Conservation (phyloP, 2,329 filamentous ascomycete species). For the Boeremia lycopersici region DNA sequence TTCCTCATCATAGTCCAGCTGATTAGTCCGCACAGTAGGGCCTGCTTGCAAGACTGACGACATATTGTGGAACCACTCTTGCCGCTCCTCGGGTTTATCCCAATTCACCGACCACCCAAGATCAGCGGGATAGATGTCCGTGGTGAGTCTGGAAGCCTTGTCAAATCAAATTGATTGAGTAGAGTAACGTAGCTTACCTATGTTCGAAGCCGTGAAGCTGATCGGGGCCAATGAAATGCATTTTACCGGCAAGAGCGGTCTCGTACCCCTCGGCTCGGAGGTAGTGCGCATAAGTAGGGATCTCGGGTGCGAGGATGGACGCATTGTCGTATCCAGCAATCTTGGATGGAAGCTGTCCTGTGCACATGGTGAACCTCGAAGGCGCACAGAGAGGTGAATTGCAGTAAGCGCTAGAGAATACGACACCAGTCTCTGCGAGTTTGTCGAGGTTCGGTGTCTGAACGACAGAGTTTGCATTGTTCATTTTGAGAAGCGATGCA, state of each 20-base stretch:
- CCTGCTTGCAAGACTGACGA: conserved; percentile 91
- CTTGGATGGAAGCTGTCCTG: conserved; percentile 86
- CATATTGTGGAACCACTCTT: conserved; percentile 95
- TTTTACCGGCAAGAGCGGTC: conserved; percentile 90
- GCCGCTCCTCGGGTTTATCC: conserved; percentile 82
- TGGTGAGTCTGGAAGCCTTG: conserved; percentile 68
- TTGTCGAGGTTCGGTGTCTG: conserved; percentile 89
- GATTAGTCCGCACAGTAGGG: conserved; percentile 87
- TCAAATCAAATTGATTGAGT: conserved; percentile 1
- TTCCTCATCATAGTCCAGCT: conserved; percentile 95
- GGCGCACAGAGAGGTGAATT: conserved; percentile 91
- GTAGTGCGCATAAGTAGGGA: conserved; percentile 92
- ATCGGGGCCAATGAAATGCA: conserved; percentile 92
- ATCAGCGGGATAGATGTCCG: conserved; percentile 93
- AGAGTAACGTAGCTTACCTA: conserved; percentile 26
- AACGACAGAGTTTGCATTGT: conserved; percentile 87
- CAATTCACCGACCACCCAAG: conserved; percentile 96
- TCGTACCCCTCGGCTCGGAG: conserved; percentile 84
- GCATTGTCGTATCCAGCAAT: conserved; percentile 94
- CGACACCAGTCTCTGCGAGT: conserved; percentile 79
- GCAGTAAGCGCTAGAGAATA: conserved; percentile 94
- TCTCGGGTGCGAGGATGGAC: conserved; percentile 79
- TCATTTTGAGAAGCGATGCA: conserved; percentile 87
- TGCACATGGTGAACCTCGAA: conserved; percentile 93
- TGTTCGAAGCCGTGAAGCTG: conserved; percentile 94